Evolutionary conservation across 2,329 filamentous ascomycete genomes (phyloP).

Genomic region (Pseudogymnoascus sp.): DNA sequence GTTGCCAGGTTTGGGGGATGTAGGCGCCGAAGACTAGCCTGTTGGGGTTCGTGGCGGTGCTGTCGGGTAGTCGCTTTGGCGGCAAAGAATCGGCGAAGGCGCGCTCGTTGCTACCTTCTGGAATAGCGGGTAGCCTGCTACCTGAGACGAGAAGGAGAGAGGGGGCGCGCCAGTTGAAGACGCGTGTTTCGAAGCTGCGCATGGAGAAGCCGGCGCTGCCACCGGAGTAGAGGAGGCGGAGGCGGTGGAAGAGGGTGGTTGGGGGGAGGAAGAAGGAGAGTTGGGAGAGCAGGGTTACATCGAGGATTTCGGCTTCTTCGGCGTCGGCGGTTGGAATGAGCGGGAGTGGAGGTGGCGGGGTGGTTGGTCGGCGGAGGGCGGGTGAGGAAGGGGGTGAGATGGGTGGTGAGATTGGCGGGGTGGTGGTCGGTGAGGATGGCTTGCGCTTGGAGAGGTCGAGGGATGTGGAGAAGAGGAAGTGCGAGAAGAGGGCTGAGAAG

Average conservation of each 20-base stretch:
- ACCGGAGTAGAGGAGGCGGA: slow-evolving; percentile 64
- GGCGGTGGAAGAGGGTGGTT: slow-evolving; percentile 54
- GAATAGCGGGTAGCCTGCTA: slow-evolving; percentile 46
- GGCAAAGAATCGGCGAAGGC: slow-evolving; percentile 56
- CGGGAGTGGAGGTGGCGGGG: slow-evolving; percentile 15
- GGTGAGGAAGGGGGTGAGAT: neutral
- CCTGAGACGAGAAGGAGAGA: slow-evolving; percentile 66
- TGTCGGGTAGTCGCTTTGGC: slow-evolving; percentile 36
- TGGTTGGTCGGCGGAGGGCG: slow-evolving; percentile 31
- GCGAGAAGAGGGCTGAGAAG: slow-evolving; percentile 63
- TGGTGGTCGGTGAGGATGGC: slow-evolving; percentile 18
- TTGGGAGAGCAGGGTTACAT: slow-evolving; percentile 58
- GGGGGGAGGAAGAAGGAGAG: slow-evolving; percentile 67
- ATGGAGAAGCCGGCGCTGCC: slow-evolving; percentile 67
- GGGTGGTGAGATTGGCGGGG: slow-evolving; percentile 32
- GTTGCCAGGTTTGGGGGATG: slow-evolving; percentile 60
- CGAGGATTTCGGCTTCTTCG: slow-evolving; percentile 55
- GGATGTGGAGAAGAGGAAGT: slow-evolving; percentile 68
- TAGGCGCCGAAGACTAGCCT: slow-evolving; percentile 60
- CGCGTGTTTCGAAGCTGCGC: slow-evolving; percentile 66
- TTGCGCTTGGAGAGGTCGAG: slow-evolving; percentile 49
- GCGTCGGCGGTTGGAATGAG: slow-evolving; percentile 38
- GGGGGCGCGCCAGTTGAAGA: slow-evolving; percentile 71
- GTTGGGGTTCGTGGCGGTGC: slow-evolving; percentile 39
- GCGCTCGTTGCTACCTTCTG: slow-evolving; percentile 45